These are phyloP conservation scores for Aspergillus heteromorphus DNA, from an alignment of 495 filamentous ascomycete species.

Conservation along the genomic window DNA sequence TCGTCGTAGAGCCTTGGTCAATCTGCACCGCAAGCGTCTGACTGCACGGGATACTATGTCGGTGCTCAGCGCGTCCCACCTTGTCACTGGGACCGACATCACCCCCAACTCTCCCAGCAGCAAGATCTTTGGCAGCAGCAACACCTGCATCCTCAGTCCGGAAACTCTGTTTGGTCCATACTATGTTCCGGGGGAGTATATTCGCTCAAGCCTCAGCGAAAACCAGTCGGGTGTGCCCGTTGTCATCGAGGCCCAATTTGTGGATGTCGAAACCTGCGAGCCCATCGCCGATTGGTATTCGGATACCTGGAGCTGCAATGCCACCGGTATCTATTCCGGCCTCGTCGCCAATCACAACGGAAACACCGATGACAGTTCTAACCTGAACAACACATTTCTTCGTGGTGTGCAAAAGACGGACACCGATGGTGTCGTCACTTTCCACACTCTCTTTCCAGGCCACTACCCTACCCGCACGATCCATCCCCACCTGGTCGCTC, in stretches of 20 bases:
- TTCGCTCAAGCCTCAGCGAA: conserved; percentile 52
- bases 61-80: background rate
- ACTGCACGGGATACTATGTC: background rate
- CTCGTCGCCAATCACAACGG: conserved; percentile 49
- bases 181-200: conserved; percentile 44
- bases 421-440: conserved; percentile 43
- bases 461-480: conserved; percentile 44
- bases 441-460: conserved; percentile 50
- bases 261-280: conserved; percentile 53
- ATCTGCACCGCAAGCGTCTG: background rate
- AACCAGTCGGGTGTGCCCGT: conserved; percentile 50
- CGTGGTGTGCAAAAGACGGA: conserved; percentile 49
- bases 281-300: conserved; percentile 48
- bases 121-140: conserved; percentile 42
- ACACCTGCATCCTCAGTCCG: conserved; percentile 47
- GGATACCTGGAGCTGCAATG: conserved; percentile 55
- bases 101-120: conserved; percentile 3
- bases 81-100: conserved; percentile 27
- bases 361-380: conserved; percentile 26
- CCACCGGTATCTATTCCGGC: conserved; percentile 53
- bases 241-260: conserved; percentile 53
- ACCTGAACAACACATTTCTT: conserved; percentile 44
- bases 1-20: background rate
- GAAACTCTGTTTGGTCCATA: conserved; percentile 52
- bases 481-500: conserved; percentile 33